phyloP scores from a whole-genome alignment of 1,284 basidiomycete species.

The Trichosporon sp. region DNA sequence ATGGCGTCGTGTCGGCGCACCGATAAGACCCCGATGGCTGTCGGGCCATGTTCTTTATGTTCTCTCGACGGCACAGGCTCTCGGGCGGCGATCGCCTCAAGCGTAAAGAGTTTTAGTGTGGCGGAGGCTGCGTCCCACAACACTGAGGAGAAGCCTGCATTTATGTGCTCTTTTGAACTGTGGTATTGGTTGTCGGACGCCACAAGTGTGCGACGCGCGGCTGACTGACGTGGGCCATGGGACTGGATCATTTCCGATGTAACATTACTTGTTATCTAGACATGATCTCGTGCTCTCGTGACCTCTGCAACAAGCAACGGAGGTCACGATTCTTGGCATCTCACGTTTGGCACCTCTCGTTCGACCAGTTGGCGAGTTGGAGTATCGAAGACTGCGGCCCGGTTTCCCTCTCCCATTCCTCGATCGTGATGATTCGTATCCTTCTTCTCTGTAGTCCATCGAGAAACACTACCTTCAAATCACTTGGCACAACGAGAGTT shows the following conservation, averaged over 20 bases:
- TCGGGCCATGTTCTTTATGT: background rate
- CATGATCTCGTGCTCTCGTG: background rate
- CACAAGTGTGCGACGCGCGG: background rate
- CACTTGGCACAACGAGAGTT: background rate
- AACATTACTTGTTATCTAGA: background rate
- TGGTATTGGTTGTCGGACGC: no score
- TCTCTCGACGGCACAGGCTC: background rate
- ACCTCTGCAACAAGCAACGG: background rate
- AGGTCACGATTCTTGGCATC: no score
- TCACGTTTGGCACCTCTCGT: background rate
- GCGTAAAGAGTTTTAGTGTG: background rate
- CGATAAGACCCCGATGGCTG: background rate
- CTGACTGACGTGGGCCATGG: conserved; percentile 1
- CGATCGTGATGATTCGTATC: background rate
- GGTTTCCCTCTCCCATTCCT: background rate
- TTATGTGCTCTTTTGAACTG: background rate
- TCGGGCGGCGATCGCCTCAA: background rate
- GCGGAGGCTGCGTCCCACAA: background rate
- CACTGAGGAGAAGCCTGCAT: background rate
- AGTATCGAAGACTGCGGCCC: background rate
- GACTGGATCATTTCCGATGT: background rate
- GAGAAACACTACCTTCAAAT: background rate
- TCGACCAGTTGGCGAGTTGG: background rate
- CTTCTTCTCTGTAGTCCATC: background rate
- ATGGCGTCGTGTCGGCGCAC: background rate